Evolutionary conservation across 2,329 filamentous ascomycete species (phyloP), one percentile per base, ranked within the genome.

Genomic region (Botrytis cinerea): DNA sequence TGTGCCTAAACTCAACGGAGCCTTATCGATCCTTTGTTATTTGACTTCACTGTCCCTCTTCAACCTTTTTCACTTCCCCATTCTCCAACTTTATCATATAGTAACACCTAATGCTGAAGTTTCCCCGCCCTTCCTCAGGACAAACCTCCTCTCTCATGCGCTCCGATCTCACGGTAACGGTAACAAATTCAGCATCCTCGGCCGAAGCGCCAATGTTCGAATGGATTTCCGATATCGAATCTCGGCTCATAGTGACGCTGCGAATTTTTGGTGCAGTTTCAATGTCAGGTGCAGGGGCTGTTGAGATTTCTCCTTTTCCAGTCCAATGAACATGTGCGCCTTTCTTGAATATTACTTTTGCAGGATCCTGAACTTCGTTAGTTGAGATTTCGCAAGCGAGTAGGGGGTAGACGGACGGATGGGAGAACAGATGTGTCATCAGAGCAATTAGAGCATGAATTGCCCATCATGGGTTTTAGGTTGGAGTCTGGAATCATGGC

Each of bases 341-440:
- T 66, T 38, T 66, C 18, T 38, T 66, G 45, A 66, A 66, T 8
- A 9, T 35, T 25, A 35, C 43, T 35, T 48, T 38, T 32, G 28
- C n/a, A 18, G 20, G 28, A 38, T 48, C 45, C 63, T 66, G 45
- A 46, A 1, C 4, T 32, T 38, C 3, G 63, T 66, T 66, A 66
- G 63, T n/a, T 48, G 45, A 18, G 22, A 16, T 4, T 51, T 48
- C 9, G 32, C 6, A 18, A 38, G 12, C 18, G 28, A 32, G 46
- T 51, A n/a, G 28, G 63, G 62, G 28, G 2, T 35, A 18, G 16
- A 14, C 43, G 45, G 45, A 66, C 63, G 32, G 63, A 48, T 38
- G 45, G 63, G 14, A 66, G 45, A n/a, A 51, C 20, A 7, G 63
- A 35, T 66, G 63, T 66, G 3, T 66, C 46, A 32, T 66, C 63